Base-by-base conservation (phyloP, 306 rosid species). In the Luffa aegyptiaca region DNA sequence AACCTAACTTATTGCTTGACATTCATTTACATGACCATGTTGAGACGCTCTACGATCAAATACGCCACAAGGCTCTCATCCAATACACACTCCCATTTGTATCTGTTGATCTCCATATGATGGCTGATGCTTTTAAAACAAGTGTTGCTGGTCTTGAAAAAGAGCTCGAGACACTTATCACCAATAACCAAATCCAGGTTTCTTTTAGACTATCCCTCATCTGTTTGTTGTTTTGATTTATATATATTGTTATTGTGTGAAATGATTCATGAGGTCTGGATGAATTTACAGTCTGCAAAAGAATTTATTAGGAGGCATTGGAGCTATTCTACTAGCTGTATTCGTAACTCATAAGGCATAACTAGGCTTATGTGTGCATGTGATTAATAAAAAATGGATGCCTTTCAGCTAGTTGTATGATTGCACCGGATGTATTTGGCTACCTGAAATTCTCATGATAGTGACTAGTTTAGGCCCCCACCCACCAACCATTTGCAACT, bases 71-170 rank as follows among this genome's bases (percentile, higher is more conserved):
- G 88, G 98, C 98, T 65, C 94, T 93, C 55, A 93, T 93, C 88
- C 98, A 93, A 80, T 96, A 96, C 74, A 93, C 96, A 9, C 97
- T 84, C 84, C 99, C 99, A 71, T 96, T 96, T 88, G 90, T 91
- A 14, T 93, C 99, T 18, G 99, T 96, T 78, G 99, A 96, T 82
- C 80, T 96, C 76, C 79, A 81, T 75, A 90, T 87, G 97, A 96
- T 96, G 99, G 99, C 98, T 44, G 84, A 86, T 89, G 99, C 99
- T 82, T 96, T 96, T 90, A 96, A 91, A 88, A 96, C 98, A 75
- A 92, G 90, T 71, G 90, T 93, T 84, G 80, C 87, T 5, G 99
- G 96, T 83, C 89, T 96, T 66, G 92, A 89, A 91, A 96, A 96
- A 87, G 99, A 96, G 88, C 97, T 96, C 14, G 99, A 96, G 87